Percentiles rank a stretch among this genome's conserved stretches.
phyloP scores from a whole-genome alignment of 2,329 filamentous ascomycete genomes.

The Westerdykella aurantiaca region DNA sequence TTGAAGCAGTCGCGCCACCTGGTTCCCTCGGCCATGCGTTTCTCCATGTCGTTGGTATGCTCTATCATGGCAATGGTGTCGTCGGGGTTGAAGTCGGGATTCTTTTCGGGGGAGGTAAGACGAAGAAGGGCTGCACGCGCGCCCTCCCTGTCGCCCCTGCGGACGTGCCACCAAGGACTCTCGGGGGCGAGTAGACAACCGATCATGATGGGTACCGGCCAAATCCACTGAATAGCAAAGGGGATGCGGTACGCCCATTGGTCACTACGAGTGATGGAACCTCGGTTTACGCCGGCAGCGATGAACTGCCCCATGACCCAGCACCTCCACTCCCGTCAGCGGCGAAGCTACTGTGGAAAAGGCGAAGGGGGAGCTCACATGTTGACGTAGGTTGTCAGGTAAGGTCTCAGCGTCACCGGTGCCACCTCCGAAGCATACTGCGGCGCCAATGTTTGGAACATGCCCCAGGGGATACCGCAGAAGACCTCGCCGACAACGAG shows the following conservation, averaged over 20 bases:
- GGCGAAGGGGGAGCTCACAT: conserved; percentile 36
- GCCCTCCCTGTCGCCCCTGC: conserved; percentile 55
- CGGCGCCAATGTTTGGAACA: conserved; percentile 43
- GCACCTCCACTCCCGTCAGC: conserved; percentile 38
- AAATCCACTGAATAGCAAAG: conserved; percentile 70
- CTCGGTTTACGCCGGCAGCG: conserved; percentile 62
- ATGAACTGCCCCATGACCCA: conserved; percentile 69
- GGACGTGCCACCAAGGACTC: conserved; percentile 67
- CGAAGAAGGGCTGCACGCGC: conserved; percentile 60
- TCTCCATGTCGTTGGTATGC: conserved; percentile 77
- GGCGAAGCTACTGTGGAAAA: background rate
- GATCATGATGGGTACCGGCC: conserved; percentile 60
- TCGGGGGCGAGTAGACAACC: conserved; percentile 63
- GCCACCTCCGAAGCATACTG: conserved; percentile 55
- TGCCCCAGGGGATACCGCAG: conserved; percentile 42
- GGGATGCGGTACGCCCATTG: conserved; percentile 61
- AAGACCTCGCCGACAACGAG: conserved; percentile 42
- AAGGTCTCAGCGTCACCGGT: conserved; percentile 59
- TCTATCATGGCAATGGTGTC: conserved; percentile 80
- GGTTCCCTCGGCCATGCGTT: conserved; percentile 59
- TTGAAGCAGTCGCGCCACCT: conserved; percentile 77
- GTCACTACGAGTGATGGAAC: conserved; percentile 57
- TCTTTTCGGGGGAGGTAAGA: conserved; percentile 55
- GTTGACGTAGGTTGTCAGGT: conserved; percentile 58
- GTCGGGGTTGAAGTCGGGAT: conserved; percentile 47